Percentiles rank a stretch among this genome's conserved stretches.
phyloP scores from a whole-genome alignment of 1,139 yeast species.

The Zygoascus hellenicus region DNA sequence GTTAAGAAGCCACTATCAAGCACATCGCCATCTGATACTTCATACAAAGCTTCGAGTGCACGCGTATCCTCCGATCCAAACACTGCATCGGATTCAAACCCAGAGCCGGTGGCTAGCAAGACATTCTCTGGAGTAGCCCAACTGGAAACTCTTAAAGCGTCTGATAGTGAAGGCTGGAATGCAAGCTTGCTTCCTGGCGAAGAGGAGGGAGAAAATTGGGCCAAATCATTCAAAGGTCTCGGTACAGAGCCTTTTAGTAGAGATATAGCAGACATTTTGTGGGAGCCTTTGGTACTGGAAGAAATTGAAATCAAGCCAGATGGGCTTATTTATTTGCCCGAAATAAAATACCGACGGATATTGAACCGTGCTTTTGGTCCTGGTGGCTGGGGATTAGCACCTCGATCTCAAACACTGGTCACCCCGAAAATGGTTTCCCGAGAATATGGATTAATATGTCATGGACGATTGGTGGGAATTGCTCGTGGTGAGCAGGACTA shows the following conservation, averaged over 20 bases:
- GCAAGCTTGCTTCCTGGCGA: conserved; percentile 5
- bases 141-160: no score
- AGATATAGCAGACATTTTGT: conserved; percentile 52
- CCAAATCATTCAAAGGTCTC: conserved; percentile 46
- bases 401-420: conserved; percentile 77
- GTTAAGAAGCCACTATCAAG: no score
- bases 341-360: conserved; percentile 86
- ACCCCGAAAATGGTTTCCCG: conserved; percentile 65
- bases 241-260: conserved; percentile 69
- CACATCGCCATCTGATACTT: no score
- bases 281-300: conserved; percentile 52
- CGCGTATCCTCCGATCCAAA: no score
- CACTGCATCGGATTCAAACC: no score
- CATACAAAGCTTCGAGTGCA: no score
- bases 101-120: no score
- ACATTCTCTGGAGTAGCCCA: no score
- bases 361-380: conserved; percentile 92
- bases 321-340: conserved; percentile 86
- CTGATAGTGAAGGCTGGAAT: background rate
- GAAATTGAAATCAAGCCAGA: conserved; percentile 96
- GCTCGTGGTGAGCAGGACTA: conserved; percentile 96
- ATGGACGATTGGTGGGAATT: conserved; percentile 82
- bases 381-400: conserved; percentile 98
- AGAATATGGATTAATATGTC: conserved; percentile 82
- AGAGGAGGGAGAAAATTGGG: conserved; percentile 25